These are phyloP conservation scores for Trichoderma atrobrunneum DNA, from an alignment of 2,329 filamentous ascomycete species.

Conservation along the genomic window DNA sequence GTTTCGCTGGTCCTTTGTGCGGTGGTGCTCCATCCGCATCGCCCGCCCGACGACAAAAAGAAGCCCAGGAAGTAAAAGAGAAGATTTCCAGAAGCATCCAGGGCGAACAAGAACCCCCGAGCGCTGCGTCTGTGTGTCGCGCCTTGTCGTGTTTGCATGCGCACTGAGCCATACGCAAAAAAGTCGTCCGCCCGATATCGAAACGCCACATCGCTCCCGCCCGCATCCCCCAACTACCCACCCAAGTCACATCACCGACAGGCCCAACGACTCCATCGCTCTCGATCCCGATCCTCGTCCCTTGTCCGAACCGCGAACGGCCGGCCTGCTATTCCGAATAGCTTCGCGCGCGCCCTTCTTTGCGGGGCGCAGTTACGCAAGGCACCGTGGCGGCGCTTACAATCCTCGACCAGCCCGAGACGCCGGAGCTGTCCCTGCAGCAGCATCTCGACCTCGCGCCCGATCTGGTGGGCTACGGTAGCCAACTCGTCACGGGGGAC, in stretches of 20 bases:
- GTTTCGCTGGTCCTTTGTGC: neutral
- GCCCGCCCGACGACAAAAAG: neutral
- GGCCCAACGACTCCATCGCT: neutral
- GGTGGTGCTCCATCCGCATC: neutral
- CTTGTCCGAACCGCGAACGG: slow-evolving; percentile 14
- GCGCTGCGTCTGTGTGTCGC: slow-evolving; percentile 11
- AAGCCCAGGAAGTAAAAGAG: neutral
- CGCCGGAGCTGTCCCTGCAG: slow-evolving; percentile 56
- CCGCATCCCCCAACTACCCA: slow-evolving; percentile 21
- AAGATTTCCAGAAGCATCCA: neutral
- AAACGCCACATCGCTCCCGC: slow-evolving; percentile 17
- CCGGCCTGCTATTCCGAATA: neutral
- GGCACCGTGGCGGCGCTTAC: slow-evolving; percentile 57
- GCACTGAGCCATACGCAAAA: slow-evolving; percentile 28
- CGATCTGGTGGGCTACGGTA: slow-evolving; percentile 50
- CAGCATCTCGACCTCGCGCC: slow-evolving; percentile 58
- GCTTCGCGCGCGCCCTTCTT: slow-evolving; percentile 20
- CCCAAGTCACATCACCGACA: neutral
- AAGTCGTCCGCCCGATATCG: neutral
- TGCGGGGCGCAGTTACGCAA: slow-evolving; percentile 29
- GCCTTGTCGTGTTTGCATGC: slow-evolving; percentile 29
- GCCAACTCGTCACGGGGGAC: slow-evolving; percentile 49
- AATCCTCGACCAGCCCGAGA: slow-evolving; percentile 51
- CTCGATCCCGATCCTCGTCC: slow-evolving; percentile 4
- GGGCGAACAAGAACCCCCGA: neutral